phyloP scores from a whole-genome alignment of 257 asterid species.

The Solanum boliviense region DNA sequence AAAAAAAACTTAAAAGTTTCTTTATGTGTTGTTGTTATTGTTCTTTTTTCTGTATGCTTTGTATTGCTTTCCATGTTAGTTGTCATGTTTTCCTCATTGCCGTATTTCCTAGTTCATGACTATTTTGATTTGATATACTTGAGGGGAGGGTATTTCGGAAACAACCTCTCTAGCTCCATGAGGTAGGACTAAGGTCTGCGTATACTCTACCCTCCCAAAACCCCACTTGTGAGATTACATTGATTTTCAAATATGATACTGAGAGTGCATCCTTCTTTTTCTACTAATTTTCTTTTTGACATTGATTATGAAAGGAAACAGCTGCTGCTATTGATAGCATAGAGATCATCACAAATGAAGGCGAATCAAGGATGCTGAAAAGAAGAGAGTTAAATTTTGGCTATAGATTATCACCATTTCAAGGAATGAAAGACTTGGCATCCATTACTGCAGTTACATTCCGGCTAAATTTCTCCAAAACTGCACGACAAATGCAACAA shows the following conservation, averaged over 20 bases:
- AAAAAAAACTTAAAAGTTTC: background rate
- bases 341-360: conserved; percentile 28
- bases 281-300: background rate
- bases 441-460: conserved; percentile 34
- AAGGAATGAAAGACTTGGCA: conserved; percentile 28
- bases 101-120: background rate
- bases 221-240: background rate
- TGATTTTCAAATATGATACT: background rate
- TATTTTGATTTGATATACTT: background rate
- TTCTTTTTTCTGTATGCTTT: background rate
- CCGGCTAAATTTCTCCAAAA: conserved; percentile 9
- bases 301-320: conserved; percentile 21
- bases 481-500: conserved; percentile 19
- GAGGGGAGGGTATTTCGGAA: background rate
- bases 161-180: no score
- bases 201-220: background rate
- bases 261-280: background rate
- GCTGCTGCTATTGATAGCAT: conserved; percentile 18
- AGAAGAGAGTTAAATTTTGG: conserved; percentile 15
- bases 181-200: fast-evolving
- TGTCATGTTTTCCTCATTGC: background rate
- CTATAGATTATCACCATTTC: conserved; percentile 29
- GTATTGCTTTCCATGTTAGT: background rate
- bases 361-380: conserved; percentile 7
- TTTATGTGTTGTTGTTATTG: background rate